These are phyloP conservation scores for Ogataea zsoltii DNA, from an alignment of 805 yeast genomes.

Conservation along the genomic window DNA sequence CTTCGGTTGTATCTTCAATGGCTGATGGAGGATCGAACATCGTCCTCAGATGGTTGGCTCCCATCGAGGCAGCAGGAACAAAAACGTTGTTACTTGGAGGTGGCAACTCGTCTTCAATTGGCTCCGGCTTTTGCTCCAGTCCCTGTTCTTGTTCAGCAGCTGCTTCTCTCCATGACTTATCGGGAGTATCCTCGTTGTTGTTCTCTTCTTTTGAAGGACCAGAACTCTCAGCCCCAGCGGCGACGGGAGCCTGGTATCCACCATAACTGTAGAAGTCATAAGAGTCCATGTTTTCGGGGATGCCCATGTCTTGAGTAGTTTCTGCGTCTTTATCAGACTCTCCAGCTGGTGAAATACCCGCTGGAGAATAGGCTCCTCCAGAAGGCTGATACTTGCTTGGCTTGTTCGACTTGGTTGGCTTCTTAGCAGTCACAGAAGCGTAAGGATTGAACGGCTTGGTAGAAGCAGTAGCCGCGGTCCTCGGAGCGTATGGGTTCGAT, in stretches of 20 bases:
- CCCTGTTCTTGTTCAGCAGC: constrained; percentile 2
- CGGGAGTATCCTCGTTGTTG: neutral
- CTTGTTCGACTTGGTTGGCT: constrained; percentile 3
- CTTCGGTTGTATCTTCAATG: constrained; percentile 7
- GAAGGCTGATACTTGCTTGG: constrained; percentile 18
- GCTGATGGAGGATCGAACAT: constrained; percentile 33
- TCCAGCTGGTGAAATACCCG: constrained; percentile 1
- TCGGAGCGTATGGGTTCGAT: constrained; percentile 7
- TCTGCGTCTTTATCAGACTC: constrained; percentile 4
- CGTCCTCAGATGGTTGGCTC: constrained; percentile 23
- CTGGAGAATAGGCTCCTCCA: constrained; percentile 1
- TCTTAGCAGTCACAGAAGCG: constrained; percentile 17
- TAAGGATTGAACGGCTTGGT: constrained; percentile 24
- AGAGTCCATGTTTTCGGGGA: constrained; percentile 17
- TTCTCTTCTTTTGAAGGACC: constrained; percentile 1
- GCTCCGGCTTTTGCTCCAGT: constrained; percentile 1
- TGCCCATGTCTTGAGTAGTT: constrained; percentile 6
- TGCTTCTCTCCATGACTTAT: neutral
- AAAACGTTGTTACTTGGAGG: constrained; percentile 22
- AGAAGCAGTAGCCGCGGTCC: neutral
- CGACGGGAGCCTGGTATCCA: constrained; percentile 31
- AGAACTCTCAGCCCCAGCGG: constrained; percentile 7
- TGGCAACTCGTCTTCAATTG: constrained; percentile 18
- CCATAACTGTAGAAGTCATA: constrained; percentile 35
- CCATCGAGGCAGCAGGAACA: constrained; percentile 20